Evolutionary conservation across 2,329 filamentous ascomycete genomes (phyloP), one percentile per base, ranked within the genome.

Genomic region (Beauveria varroae): DNA sequence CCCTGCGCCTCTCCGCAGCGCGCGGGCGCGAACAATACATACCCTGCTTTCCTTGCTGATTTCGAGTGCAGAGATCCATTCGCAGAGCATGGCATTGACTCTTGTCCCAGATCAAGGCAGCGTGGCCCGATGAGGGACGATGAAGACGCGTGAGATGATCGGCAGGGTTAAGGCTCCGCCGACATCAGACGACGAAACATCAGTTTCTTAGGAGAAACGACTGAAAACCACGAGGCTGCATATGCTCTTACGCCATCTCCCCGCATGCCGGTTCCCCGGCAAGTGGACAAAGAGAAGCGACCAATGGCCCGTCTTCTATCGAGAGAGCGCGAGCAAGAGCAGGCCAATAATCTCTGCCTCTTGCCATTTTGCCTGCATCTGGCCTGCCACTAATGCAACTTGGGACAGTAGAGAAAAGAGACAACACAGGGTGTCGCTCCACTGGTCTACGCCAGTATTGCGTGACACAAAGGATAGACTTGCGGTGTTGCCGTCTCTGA

Each of bases 241-340:
- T 50, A 26, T 24, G 18, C 53, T 24, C 46, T 40, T 41, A 24
- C 46, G 56, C 46, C 56, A 50, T 58, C 56, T 58, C 56, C 56
- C 56, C 56, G 34, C 56, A 30, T 41, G 46, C 56, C 56, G 56
- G 56, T 16, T 16, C 30, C 26, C 44, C 44, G 44, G 46, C 10
- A 57, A 44, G 24, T n/a, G 24, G 30, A 18, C 44, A 18, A n/a
- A 18, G n/a, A 5, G 9, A 24, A 24, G 3, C 46, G 24, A 56
- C 47, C 47, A 51, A 51, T 30, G 26, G 22, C 16, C 16, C 14
- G 10, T 37, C 24, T 18, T 18, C 26, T 49, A 3, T 22, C 12
- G 4, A 22, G 20, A 22, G 20, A 37, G 12, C 12, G 12, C 34
- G 34, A 37, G 12, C 34, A 28, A 30, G 44, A 12, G 44, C 24